These are phyloP conservation scores for Dendrostoma leiphaemia DNA, from an alignment of 2,329 filamentous ascomycete species.

Conservation along the genomic window DNA sequence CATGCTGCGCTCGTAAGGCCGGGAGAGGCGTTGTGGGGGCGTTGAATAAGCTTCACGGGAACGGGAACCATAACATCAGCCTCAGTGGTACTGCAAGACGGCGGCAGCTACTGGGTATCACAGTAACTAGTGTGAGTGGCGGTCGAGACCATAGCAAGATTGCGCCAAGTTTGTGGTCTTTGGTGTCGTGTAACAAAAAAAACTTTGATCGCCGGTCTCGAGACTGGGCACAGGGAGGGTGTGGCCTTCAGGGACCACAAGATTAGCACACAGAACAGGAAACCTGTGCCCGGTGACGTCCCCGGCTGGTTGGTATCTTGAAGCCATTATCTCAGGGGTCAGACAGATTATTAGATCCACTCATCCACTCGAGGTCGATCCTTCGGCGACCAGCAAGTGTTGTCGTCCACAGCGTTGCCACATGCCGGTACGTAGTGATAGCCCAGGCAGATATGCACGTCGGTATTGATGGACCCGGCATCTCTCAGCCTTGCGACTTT, in stretches of 20 bases:
- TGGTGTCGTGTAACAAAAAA: not conserved
- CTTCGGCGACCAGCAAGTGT: too few species aligned
- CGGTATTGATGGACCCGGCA: too few species aligned
- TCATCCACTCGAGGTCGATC: too few species aligned
- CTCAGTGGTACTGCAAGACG: too few species aligned
- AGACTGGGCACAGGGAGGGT: not conserved
- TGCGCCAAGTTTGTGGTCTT: not conserved
- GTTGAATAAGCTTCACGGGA: not conserved
- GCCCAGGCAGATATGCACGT: too few species aligned
- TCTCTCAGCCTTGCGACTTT: not conserved
- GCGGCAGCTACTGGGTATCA: too few species aligned
- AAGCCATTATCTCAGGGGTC: not conserved
- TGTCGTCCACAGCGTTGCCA: too few species aligned
- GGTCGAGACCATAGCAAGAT: not conserved
- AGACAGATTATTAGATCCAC: too few species aligned
- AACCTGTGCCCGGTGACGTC: not conserved
- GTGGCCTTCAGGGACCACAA: not conserved
- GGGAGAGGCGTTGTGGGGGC: not conserved
- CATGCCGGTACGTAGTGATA: too few species aligned
- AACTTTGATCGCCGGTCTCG: not conserved
- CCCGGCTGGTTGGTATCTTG: not conserved
- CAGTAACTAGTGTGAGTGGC: too few species aligned
- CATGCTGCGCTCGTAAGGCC: not conserved
- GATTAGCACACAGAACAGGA: not conserved
- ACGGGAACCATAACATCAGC: not conserved